Evolutionary conservation across 148 eudicot species (phyloP).

Genomic region (Arctostaphylos glauca): DNA sequence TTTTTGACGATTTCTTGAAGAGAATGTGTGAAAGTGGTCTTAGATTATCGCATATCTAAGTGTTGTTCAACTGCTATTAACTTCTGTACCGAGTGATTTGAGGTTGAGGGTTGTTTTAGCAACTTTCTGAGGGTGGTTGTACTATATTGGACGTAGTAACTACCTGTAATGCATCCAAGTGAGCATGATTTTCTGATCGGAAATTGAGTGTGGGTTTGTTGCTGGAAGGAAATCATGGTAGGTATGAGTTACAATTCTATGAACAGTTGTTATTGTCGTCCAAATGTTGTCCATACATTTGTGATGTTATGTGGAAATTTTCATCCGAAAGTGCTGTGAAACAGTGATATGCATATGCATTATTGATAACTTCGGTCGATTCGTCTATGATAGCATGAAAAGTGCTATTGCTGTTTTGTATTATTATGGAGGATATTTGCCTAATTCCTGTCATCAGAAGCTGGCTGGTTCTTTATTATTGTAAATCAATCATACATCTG

Average conservation of each 20-base stretch:
- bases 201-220: neutral
- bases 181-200: too few relatives aligned
- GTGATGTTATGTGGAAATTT: too few relatives aligned
- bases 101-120: too few relatives aligned
- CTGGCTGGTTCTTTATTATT: neutral
- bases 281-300: neutral
- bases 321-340: neutral
- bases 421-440: neutral
- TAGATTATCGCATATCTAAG: too few relatives aligned
- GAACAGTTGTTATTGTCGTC: neutral
- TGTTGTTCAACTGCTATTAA: too few relatives aligned
- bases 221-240: neutral
- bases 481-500: neutral
- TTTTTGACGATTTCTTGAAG: constrained; percentile 4
- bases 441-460: neutral
- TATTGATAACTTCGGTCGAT: neutral
- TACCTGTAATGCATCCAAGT: neutral
- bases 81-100: neutral
- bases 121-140: too few relatives aligned
- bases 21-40: too few relatives aligned
- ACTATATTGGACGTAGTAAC: too few relatives aligned
- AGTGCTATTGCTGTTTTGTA: neutral
- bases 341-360: neutral
- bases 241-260: neutral
- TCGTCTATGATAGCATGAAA: neutral